Evolutionary conservation across 768 basidiomycete species (phyloP), one percentile per base, ranked within the genome.

Genomic region (Tulasnella sp.): DNA sequence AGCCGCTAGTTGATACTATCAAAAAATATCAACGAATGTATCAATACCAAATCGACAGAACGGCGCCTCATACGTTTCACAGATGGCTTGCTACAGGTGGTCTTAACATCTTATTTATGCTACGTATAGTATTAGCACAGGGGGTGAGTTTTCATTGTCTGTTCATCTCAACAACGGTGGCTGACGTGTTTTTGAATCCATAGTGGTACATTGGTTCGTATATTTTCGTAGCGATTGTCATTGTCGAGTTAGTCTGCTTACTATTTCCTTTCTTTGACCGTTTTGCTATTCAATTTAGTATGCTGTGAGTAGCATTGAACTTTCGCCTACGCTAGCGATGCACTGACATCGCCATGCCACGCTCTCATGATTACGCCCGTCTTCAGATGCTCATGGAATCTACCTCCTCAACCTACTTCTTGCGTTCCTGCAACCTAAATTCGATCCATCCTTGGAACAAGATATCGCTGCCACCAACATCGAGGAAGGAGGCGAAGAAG

Each of bases 361-460:
- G 16, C 24, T n/a, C 27, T 12, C 25, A 31, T 34, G 47, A n/a
- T 31, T 39, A 58, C 57, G 47, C 48, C 48, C 44, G 5, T n/a
- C 12, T 25, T 15, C 54, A 85, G 84, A 93, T 63, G 92, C 86
- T 15, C 81, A 86, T 58, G 91, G 88, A 27, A 96, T 95, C 59
- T 96, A 96, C 68, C 78, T 93, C 56, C 75, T 96, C 54, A 95
- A 99, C 69, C 78, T 99, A 47, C 79, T 99, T 48, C 76, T 99
- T 58, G 93, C 95, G 1, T 99, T 99, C 73, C 73, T 99, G 15
- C 92, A 96, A 70, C 95, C 95, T 29, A 87, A 83, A 64, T 98
- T 99, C 64, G 95, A 99, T 66, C 93, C 95, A 0, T 93, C 92
- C 1, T 70, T 96, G 28, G 84, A 91, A 57, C 88, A 88, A 40